Percentiles rank a stretch among this genome's conserved stretches.
Conservation (phyloP, 179 eudicot genomes). For the Nepenthes alata region DNA sequence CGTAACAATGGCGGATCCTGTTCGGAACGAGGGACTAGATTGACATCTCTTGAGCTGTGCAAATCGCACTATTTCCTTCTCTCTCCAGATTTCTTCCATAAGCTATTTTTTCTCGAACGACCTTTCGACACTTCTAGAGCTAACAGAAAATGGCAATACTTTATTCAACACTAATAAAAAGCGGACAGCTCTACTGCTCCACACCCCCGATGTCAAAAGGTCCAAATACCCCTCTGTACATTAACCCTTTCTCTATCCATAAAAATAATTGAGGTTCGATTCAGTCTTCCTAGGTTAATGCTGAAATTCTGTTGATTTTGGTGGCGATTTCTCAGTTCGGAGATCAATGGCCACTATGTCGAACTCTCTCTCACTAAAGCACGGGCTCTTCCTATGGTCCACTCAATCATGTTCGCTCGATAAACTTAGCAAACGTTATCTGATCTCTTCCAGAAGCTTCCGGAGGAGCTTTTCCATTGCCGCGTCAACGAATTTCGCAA, state of each 20-base stretch:
- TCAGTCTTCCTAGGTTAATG: not conserved
- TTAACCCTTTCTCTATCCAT: not conserved
- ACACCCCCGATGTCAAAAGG: slow-evolving; percentile 38
- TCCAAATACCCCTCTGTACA: slow-evolving; percentile 6
- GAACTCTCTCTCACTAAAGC: slow-evolving; percentile 44
- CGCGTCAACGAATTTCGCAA: slow-evolving; percentile 54
- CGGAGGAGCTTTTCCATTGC: slow-evolving; percentile 35
- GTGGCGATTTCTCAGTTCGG: slow-evolving; percentile 20
- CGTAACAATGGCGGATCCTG: too few relatives aligned
- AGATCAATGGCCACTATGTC: slow-evolving; percentile 56
- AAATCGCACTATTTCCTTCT: too few relatives aligned
- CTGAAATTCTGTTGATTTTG: slow-evolving; percentile 1
- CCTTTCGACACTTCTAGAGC: too few relatives aligned
- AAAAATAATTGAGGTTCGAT: not conserved
- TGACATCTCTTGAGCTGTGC: too few relatives aligned
- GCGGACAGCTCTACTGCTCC: not conserved
- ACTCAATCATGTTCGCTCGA: slow-evolving; percentile 31
- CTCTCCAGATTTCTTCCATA: too few relatives aligned
- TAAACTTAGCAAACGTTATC: slow-evolving; percentile 14
- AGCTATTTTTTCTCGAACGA: too few relatives aligned
- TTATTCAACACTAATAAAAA: not conserved
- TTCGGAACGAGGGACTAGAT: too few relatives aligned
- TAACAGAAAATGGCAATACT: too few relatives aligned
- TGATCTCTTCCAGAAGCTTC: slow-evolving; percentile 33
- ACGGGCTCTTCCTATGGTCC: slow-evolving; percentile 39